These are phyloP conservation scores for Salinomyces thailandicus DNA, from an alignment of 2,329 filamentous ascomycete species.

Conservation along the genomic window DNA sequence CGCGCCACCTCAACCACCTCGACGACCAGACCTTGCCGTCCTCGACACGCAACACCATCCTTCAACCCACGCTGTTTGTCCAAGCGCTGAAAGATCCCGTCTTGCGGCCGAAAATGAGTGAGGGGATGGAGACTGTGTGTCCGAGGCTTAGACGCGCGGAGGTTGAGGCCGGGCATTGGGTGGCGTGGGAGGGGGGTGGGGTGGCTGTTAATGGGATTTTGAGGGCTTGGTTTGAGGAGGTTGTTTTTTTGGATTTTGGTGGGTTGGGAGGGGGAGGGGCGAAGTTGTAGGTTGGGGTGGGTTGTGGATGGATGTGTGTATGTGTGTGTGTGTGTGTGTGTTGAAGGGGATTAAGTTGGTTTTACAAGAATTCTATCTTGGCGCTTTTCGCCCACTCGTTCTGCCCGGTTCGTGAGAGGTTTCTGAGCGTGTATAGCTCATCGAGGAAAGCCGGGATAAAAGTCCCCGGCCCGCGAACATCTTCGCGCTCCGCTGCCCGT, in stretches of 20 bases:
- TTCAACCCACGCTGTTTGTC: slow-evolving; percentile 59
- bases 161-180: slow-evolving; percentile 72
- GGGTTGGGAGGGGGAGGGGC: slow-evolving; percentile 33
- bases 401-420: slow-evolving; percentile 40
- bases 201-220: slow-evolving; percentile 61
- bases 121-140: slow-evolving; percentile 59
- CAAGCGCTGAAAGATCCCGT: slow-evolving; percentile 60
- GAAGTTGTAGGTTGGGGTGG: slow-evolving; percentile 29
- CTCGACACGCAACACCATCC: slow-evolving; percentile 11
- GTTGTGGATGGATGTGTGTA: not conserved
- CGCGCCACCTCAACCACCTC: slow-evolving; percentile 58
- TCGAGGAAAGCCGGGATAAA: slow-evolving; percentile 84
- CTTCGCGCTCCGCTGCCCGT: slow-evolving; percentile 43
- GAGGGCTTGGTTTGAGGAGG: slow-evolving; percentile 53
- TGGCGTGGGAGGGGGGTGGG: slow-evolving; percentile 59
- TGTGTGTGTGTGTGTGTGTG: too few relatives aligned
- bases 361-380: slow-evolving; percentile 39
- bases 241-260: too few relatives aligned
- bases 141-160: slow-evolving; percentile 53
- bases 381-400: slow-evolving; percentile 43
- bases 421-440: slow-evolving; percentile 44
- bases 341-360: too few relatives aligned
- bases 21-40: slow-evolving; percentile 49
- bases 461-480: slow-evolving; percentile 69
- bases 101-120: slow-evolving; percentile 60